Evolutionary conservation across 148 eudicot genomes (phyloP).

Genomic region (Silene conica): DNA sequence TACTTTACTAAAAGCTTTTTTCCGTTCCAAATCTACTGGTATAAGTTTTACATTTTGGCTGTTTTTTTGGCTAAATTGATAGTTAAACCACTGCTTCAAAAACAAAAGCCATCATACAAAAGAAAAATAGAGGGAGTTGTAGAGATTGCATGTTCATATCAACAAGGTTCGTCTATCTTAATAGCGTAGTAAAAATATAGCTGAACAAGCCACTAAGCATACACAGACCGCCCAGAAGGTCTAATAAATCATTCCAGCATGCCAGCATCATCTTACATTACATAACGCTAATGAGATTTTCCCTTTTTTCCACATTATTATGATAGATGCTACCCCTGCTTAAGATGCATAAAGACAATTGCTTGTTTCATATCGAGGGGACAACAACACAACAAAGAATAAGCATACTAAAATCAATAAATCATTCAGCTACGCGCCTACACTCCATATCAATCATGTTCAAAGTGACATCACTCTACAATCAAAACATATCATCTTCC

Average conservation of each 20-base stretch:
- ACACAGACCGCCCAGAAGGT: background rate
- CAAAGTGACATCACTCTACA: slow-evolving; percentile 8
- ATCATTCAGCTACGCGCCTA: slow-evolving; percentile 13
- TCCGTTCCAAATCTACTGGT: no score
- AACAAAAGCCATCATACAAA: no score
- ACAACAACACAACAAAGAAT: background rate
- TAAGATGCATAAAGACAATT: background rate
- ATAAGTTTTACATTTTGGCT: no score
- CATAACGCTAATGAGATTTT: background rate
- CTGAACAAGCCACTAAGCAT: background rate
- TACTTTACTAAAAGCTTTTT: no score
- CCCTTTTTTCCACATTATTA: background rate
- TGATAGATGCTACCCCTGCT: no score
- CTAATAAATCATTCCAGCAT: background rate
- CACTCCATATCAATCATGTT: no score
- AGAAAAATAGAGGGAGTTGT: background rate
- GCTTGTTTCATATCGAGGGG: background rate
- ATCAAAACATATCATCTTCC: no score
- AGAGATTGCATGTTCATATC: background rate
- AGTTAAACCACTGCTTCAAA: no score
- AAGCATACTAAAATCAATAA: no score
- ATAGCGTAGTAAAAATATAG: background rate
- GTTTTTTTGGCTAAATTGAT: no score
- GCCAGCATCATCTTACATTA: slow-evolving; percentile 2
- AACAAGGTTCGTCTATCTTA: background rate